phyloP scores from a whole-genome alignment of 75 land plant genomes.

The Sequoia sempervirens region DNA sequence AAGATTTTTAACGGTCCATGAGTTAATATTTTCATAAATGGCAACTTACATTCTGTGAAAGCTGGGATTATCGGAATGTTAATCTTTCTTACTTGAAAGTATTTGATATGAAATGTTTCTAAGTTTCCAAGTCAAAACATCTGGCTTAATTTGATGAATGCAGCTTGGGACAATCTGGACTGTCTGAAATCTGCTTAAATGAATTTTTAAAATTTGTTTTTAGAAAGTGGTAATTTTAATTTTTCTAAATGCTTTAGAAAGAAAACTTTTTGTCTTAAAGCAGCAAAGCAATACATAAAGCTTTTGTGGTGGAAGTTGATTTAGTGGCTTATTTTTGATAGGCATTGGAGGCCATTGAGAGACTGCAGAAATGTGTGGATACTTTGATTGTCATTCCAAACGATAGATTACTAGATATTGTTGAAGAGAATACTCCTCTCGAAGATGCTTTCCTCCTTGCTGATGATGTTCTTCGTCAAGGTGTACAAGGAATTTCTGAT shows the following conservation, averaged over 20 bases:
- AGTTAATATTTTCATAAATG: constrained; percentile 6
- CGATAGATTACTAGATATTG: constrained; percentile 80
- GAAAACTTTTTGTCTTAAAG: neutral
- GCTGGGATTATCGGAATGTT: neutral
- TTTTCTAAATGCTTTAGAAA: neutral
- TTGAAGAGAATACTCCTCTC: constrained; percentile 79
- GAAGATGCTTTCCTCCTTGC: constrained; percentile 93
- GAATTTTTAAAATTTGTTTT: neutral
- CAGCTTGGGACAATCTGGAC: neutral
- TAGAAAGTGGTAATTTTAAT: neutral
- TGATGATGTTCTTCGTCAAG: constrained; percentile 94
- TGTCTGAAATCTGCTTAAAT: neutral
- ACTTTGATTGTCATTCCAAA: constrained; percentile 96
- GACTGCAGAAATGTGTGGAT: constrained; percentile 75
- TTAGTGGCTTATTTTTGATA: constrained; percentile 17
- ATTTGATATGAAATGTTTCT: neutral
- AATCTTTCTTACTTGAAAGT: neutral
- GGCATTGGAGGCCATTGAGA: constrained; percentile 92
- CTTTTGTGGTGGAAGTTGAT: constrained; percentile 1
- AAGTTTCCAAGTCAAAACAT: neutral
- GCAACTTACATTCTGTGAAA: neutral
- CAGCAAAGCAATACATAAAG: neutral
- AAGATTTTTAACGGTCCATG: constrained; percentile 22
- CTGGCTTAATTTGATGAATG: neutral
- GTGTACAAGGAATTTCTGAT: constrained; percentile 95